These are phyloP conservation scores for Aureobasidium leucospermi DNA, from an alignment of 2,329 filamentous ascomycete species.

Conservation along the genomic window DNA sequence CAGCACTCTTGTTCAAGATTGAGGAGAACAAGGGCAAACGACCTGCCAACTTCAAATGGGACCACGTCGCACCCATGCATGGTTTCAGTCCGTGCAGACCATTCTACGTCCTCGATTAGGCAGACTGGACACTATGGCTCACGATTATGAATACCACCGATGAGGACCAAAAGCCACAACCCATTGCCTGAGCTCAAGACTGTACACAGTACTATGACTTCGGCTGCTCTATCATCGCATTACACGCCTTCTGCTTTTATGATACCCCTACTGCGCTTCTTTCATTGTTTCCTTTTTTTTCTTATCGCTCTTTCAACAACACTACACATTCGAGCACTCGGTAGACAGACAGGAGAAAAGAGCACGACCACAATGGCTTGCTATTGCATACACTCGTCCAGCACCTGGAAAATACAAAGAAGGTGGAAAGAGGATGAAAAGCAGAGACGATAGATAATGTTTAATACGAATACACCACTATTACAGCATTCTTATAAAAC, in stretches of 20 bases:
- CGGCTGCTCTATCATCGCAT: neutral
- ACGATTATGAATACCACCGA: neutral
- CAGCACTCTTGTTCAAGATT: neutral
- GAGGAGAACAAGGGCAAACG: neutral
- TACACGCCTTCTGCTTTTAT: neutral
- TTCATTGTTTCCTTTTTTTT: neutral
- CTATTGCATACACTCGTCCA: no score
- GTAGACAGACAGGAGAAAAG: no score
- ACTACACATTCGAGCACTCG: no score
- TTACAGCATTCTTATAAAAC: no score
- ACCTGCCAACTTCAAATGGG: neutral
- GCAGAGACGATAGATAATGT: no score
- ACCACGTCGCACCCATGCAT: neutral
- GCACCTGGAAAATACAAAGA: no score
- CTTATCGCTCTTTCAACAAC: no score
- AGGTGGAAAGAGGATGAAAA: no score
- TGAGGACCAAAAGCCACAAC: no score
- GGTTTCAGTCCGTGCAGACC: neutral
- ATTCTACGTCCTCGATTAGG: slow-evolving; percentile 1
- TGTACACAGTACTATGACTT: neutral
- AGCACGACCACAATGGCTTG: no score
- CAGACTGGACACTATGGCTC: neutral
- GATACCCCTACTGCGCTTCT: neutral
- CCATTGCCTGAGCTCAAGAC: no score
- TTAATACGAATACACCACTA: no score